Base-by-base conservation (phyloP, 768 basidiomycete genomes). In the Sporobolomyces roseus region DNA sequence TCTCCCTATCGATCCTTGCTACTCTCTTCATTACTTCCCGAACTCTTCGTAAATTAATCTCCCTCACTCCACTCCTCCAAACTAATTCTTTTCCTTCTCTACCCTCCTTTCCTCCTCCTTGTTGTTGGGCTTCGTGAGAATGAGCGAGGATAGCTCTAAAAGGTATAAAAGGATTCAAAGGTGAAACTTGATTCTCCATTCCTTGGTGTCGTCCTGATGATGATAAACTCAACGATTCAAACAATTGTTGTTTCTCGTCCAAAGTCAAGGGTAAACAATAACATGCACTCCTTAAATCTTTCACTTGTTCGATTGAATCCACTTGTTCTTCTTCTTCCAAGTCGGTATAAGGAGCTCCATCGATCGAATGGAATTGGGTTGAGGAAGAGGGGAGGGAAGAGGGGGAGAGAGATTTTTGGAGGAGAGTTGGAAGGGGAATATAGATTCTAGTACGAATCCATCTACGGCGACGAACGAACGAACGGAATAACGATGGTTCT, bases 391-490 rank as follows among this genome's bases (percentile, higher is more conserved):
- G n/a, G n/a, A n/a, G n/a, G n/a, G n/a, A n/a, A n/a, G n/a, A n/a
- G n/a, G n/a, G n/a, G n/a, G n/a, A n/a, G n/a, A n/a, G n/a, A n/a
- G n/a, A n/a, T n/a, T n/a, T 50, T 9, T 27, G 17, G 41, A 16
- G 12, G 19, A 21, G 4, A 5, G 21, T 36, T 9, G 29, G n/a
- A 10, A 17, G 41, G 1, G 69, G 69, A 4, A 61, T 61, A 35
- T 70, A 70, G 52, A 70, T 32, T 7, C 69, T 30, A 7, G 55
- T 63, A 25, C 69, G 64, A 33, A 65, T 33, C 69, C 69, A 72
- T 8, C 54, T 41, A 0, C 71, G 59, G 1, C 71, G 48, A 0
- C 71, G 52, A 50, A 72, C 71, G 38, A 68, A 72, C 23, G 66
- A 52, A 1, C 63, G 52, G 2, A 41, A 49, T 16, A 50, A 25